Base-by-base conservation (phyloP, 345 rosid species). In the Brassica carinata region DNA sequence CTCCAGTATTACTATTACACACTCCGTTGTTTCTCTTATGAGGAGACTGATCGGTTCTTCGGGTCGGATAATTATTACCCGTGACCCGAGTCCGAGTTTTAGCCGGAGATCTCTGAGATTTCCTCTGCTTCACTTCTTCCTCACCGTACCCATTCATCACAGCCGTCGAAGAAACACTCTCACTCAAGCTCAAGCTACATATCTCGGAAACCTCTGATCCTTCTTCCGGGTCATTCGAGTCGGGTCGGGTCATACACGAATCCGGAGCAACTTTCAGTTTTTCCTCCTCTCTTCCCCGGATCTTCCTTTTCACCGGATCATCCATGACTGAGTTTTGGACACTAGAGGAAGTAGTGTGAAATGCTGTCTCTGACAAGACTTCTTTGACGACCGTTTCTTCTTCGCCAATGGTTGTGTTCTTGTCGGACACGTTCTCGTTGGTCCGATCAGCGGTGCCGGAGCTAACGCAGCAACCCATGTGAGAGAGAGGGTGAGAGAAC, bases 301-400 rank as follows among this genome's bases (percentile, higher is more conserved):
- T 82, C 80, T 75, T 79, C 5, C 66, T 83, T n/a, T 80, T 82
- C 33, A 51, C 77, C 62, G 80, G 80, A 67, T 81, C 72, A 15
- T 69, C 70, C 67, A 43, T 33, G 74, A 14, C 66, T 1, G 72
- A 61, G 68, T 31, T 9, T 69, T 45, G 66, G 0, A 64, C 13
- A 15, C 8, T 48, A 19, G 79, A 15, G 74, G 85, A 53, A 40
- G 76, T 79, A 48, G 71, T 53, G 3, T 75, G 80, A 5, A 62
- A 72, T 2, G 90, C 85, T 14, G 88, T 89, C 75, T 90, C 96
- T 2, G 98, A 87, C 74, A 92, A 85, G 2, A 94, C 92, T 85
- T 94, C 94, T 77, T 94, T 94, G 13, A 93, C 98, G 3, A 93
- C 94, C 0, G 94, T 85, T 63, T 92, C 98, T 83, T 87, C 94